Percentiles rank a stretch among this genome's conserved stretches.
These are phyloP conservation scores for Diplocarpon rosae DNA, from an alignment of 2,329 filamentous ascomycete species.

Conservation along the genomic window DNA sequence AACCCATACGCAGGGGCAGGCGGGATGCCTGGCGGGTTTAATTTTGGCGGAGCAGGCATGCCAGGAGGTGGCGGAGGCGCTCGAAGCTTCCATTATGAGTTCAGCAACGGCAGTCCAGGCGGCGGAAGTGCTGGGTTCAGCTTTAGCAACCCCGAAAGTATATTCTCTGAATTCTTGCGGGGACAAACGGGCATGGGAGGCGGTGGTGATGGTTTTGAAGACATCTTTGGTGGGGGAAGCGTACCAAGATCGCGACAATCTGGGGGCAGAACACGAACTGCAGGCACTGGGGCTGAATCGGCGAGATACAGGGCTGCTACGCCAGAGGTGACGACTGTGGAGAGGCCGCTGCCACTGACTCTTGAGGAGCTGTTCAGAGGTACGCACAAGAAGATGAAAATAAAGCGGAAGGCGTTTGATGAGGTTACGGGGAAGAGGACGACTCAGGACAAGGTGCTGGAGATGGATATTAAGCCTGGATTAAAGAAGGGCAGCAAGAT, in stretches of 20 bases:
- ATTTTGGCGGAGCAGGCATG: slow-evolving; percentile 36
- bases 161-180: slow-evolving; percentile 78
- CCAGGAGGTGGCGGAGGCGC: slow-evolving; percentile 45
- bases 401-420: slow-evolving; percentile 94
- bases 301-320: slow-evolving; percentile 37
- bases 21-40: slow-evolving; percentile 43
- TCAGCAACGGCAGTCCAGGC: slow-evolving; percentile 34
- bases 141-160: slow-evolving; percentile 73
- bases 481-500: slow-evolving; percentile 97
- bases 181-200: slow-evolving; percentile 32
- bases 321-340: slow-evolving; percentile 82
- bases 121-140: slow-evolving; percentile 54
- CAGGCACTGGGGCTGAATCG: slow-evolving; percentile 31
- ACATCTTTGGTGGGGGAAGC: slow-evolving; percentile 35
- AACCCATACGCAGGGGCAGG: slow-evolving; percentile 49
- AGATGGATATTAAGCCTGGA: slow-evolving; percentile 91
- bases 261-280: slow-evolving; percentile 33
- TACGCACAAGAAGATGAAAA: slow-evolving; percentile 92
- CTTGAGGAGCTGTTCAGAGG: slow-evolving; percentile 85
- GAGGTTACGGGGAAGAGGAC: slow-evolving; percentile 67
- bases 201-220: slow-evolving; percentile 35
- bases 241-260: slow-evolving; percentile 32
- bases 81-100: slow-evolving; percentile 38
- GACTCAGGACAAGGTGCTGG: slow-evolving; percentile 79
- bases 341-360: slow-evolving; percentile 68